phyloP scores from a whole-genome alignment of 805 yeast species.

The Candida pini region DNA sequence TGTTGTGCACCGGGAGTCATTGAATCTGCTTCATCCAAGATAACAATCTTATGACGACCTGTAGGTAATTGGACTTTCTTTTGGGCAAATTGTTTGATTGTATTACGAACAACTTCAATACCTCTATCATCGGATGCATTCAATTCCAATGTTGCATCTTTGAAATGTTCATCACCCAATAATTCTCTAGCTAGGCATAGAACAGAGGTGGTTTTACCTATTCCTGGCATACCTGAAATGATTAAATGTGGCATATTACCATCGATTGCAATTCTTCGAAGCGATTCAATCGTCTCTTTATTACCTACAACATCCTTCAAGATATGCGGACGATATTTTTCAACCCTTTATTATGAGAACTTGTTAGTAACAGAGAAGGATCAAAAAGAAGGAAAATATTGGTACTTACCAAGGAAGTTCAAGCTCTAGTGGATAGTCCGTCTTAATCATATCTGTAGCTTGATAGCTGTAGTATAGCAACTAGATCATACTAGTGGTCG shows the following conservation, averaged over 20 bases:
- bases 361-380: background rate
- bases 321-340: slow-evolving; percentile 81
- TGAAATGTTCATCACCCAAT: slow-evolving; percentile 56
- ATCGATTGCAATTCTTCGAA: slow-evolving; percentile 78
- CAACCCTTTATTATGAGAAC: slow-evolving; percentile 53
- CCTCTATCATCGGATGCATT: slow-evolving; percentile 98
- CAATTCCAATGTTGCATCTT: slow-evolving; percentile 83
- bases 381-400: background rate
- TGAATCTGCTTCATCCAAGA: slow-evolving; percentile 92
- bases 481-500: too few species aligned
- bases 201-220: slow-evolving; percentile 93
- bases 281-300: slow-evolving; percentile 78
- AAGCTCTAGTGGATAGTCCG: slow-evolving; percentile 24
- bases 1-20: slow-evolving; percentile 98
- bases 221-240: slow-evolving; percentile 94
- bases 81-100: slow-evolving; percentile 94
- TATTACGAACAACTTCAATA: slow-evolving; percentile 90
- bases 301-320: slow-evolving; percentile 90
- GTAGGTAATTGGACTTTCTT: slow-evolving; percentile 82
- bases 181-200: slow-evolving; percentile 84
- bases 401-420: slow-evolving; percentile 31
- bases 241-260: slow-evolving; percentile 98
- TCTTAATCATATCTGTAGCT: too few species aligned
- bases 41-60: slow-evolving; percentile 88
- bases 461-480: too few species aligned